Evolutionary conservation across 768 basidiomycete genomes (phyloP).

Genomic region (Suillus clintonianus): DNA sequence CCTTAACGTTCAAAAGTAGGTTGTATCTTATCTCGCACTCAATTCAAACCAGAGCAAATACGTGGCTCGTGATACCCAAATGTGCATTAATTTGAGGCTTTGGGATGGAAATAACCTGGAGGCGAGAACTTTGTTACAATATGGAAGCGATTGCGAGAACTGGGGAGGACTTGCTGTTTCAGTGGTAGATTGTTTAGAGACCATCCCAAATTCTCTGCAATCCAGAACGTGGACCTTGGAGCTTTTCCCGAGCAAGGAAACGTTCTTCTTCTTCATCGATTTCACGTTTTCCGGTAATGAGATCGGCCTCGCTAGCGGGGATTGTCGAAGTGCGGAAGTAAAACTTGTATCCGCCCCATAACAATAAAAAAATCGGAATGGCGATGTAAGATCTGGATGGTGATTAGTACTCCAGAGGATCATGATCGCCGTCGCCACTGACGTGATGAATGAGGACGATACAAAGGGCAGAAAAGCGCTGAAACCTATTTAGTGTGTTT

Average conservation of each 20-base stretch:
- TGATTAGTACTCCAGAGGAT: slow-evolving; percentile 6
- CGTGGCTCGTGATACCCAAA: not conserved
- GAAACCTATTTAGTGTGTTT: slow-evolving; percentile 13
- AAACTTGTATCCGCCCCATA: slow-evolving; percentile 24
- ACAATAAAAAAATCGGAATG: slow-evolving; percentile 16
- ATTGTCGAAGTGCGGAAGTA: slow-evolving; percentile 20
- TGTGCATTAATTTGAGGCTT: not conserved
- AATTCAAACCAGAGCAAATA: not conserved
- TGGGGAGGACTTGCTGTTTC: not conserved
- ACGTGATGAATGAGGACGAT: slow-evolving; percentile 63
- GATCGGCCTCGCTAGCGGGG: slow-evolving; percentile 54
- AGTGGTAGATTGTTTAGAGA: not conserved
- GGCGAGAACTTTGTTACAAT: not conserved
- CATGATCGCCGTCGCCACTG: slow-evolving; percentile 24
- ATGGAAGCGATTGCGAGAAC: not conserved
- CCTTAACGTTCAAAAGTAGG: not conserved
- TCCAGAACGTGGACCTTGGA: slow-evolving; percentile 35
- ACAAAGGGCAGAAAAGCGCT: slow-evolving; percentile 40
- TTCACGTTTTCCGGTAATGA: slow-evolving; percentile 55
- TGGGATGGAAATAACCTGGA: not conserved
- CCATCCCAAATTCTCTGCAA: slow-evolving; percentile 13
- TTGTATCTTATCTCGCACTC: not conserved
- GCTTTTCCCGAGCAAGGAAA: slow-evolving; percentile 46
- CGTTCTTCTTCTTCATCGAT: slow-evolving; percentile 65
- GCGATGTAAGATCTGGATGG: slow-evolving; percentile 14